Percentiles rank a stretch among this genome's conserved stretches.
Conservation (phyloP, 1,284 basidiomycete genomes). For the Grifola frondosa region DNA sequence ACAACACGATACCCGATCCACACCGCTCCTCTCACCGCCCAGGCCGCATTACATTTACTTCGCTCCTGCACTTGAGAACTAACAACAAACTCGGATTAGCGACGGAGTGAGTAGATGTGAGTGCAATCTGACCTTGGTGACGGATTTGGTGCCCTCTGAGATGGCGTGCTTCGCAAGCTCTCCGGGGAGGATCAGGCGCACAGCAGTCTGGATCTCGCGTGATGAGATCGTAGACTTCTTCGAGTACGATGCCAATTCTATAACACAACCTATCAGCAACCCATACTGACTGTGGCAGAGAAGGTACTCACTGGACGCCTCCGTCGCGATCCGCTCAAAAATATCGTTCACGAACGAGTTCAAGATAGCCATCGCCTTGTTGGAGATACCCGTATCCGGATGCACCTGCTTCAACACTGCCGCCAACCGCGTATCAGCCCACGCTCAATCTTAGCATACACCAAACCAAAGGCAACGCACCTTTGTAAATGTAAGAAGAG, state of each 20-base stretch:
- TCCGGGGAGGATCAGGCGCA: conserved; percentile 88
- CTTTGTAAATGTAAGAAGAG: conserved; percentile 94
- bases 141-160: conserved; percentile 73
- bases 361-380: conserved; percentile 95
- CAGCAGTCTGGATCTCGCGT: conserved; percentile 90
- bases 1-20: too few species aligned
- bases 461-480: conserved; percentile 40
- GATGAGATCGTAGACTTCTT: conserved; percentile 95
- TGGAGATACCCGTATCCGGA: conserved; percentile 95
- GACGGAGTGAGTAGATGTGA: conserved; percentile 1
- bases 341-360: conserved; percentile 94
- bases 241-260: conserved; percentile 85
- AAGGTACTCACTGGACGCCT: conserved; percentile 74
- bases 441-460: neutral
- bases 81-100: neutral
- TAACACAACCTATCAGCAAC: neutral
- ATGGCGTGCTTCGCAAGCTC: conserved; percentile 83
- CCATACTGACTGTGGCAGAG: neutral
- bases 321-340: conserved; percentile 90
- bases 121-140: conserved; percentile 31
- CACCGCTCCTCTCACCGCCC: too few species aligned
- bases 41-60: conserved; percentile 40
- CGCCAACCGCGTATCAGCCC: conserved; percentile 10
- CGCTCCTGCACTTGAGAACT: conserved; percentile 67
- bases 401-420: conserved; percentile 90